Evolutionary conservation across 257 asterid species (phyloP), one percentile per base, ranked within the genome.

Genomic region (Petrea volubilis): DNA sequence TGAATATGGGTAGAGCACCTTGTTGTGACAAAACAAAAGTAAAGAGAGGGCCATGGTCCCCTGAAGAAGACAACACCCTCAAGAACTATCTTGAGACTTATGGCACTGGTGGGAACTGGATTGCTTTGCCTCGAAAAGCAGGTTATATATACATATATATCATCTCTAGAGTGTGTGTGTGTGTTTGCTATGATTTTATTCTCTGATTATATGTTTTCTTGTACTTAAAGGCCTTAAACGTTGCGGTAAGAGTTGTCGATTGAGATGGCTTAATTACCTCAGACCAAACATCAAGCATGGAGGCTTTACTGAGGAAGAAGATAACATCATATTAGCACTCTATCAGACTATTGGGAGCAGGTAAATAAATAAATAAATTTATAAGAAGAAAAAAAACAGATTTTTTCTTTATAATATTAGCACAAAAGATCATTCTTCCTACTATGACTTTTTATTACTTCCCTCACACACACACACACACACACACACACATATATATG

Each of bases 1-100:
- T 18, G 53, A 7, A 36, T n/a, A 85, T 85, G 95, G 96, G 95
- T 60, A 84, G 95, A 82, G 87, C 96, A n/a, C 95, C 96, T 23
- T 90, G 96, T 31, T 90, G 96, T 81, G 96, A 87, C 73, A 87
- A 87, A 64, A 79, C 75, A 8, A 85, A 82, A 79, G 95, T 90
- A 4, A 90, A 87, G 78, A 87, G 89, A 72, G 96, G 96, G 24
- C 86, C 95, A 9, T 90, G 96, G 96, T 90, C 95, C 6, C 90
- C 84, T 53, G 92, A 90, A 53, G 96, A 90, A 64, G 96, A 90
- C 77, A 50, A 41, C 38, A 72, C 64, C 7, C 96, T 90, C 55
- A 87, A 61, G 64, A 71, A 78, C 50, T 87, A 72, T 53, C 23
- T 90, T 43, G 44, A 83, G 27, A 82, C 67, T 24, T 20, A 77